Evolutionary conservation across 2,329 filamentous ascomycete species (phyloP).

Genomic region (Arthrobotrys conoides): DNA sequence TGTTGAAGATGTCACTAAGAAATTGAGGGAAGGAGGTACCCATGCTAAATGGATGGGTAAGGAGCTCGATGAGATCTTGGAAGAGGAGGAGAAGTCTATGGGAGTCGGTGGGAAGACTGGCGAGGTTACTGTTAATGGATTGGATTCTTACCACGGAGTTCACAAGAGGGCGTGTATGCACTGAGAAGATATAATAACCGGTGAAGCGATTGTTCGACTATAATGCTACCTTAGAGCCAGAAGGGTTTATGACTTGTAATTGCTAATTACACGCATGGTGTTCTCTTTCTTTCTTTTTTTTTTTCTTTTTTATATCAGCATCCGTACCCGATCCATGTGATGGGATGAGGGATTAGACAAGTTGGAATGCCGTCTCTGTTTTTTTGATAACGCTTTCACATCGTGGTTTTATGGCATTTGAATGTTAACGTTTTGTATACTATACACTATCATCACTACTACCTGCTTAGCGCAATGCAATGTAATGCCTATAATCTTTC

Average conservation of each 20-base stretch:
- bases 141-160: slow-evolving; percentile 57
- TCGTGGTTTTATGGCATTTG: slow-evolving; percentile 17
- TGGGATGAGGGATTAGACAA: slow-evolving; percentile 1
- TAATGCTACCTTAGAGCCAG: not conserved
- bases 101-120: slow-evolving; percentile 51
- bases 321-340: not conserved
- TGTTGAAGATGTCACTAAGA: slow-evolving; percentile 81
- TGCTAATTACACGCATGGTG: slow-evolving; percentile 16
- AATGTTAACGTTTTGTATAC: slow-evolving; percentile 18
- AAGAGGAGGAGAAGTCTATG: slow-evolving; percentile 47
- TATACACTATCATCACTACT: not conserved
- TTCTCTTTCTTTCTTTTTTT: not conserved
- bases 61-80: slow-evolving; percentile 40
- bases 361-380: not conserved
- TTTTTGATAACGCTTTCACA: not conserved
- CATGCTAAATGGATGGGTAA: slow-evolving; percentile 55
- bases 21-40: slow-evolving; percentile 75
- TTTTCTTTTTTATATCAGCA: not conserved
- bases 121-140: slow-evolving; percentile 45
- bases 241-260: slow-evolving; percentile 41
- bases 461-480: not conserved
- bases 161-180: slow-evolving; percentile 60
- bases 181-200: slow-evolving; percentile 13
- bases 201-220: slow-evolving; percentile 37
- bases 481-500: not conserved